Evolutionary conservation across 2,329 filamentous ascomycete species (phyloP), one percentile per base, ranked within the genome.

Genomic region (Cercospora brassicicola): DNA sequence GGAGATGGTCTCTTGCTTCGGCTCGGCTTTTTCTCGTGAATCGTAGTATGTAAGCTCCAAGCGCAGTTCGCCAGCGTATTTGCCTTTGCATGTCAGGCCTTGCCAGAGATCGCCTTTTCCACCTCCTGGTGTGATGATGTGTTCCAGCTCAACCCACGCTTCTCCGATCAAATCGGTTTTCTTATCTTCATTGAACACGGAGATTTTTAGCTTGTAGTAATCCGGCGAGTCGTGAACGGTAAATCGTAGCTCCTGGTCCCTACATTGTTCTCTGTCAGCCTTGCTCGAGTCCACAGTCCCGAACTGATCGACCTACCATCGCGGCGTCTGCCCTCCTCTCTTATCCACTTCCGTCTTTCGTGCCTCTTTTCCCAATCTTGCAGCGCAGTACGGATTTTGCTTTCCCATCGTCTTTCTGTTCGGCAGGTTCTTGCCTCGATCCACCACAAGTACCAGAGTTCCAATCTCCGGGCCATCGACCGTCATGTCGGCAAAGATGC

Each of bases 31-130:
- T 20, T 93, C 91, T 28, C 94, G 87, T 65, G 87, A 89, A 79
- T 99, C 95, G 83, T 98, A 99, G 82, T 91, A 99, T 51, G 95
- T 99, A 81, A 97, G 90, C 81, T 99, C 95, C 71, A 99, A 90
- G 73, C 94, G 88, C 71, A 99, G 89, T 79, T 98, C 94, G 65
- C 95, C 95, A 6, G 95, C 94, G 76, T 98, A 99, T 84, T 97
- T 97, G 71, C 94, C 93, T 77, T 90, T 93, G 84, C 89, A 98
- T 71, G 88, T 91, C 73, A 99, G 84, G 67, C 85, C 89, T 78
- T 97, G 94, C 95, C 95, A 99, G 65, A 92, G 84, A 80, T 99
- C 95, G 77, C 87, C 93, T 81, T 97, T 93, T n/a, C 95, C 94
- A 59, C 95, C 95, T 59, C 95, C 94, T 1, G 89, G 84, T 20